These are phyloP conservation scores for Acorus gramineus DNA, from an alignment of 106 monocot species.

Conservation along the genomic window DNA sequence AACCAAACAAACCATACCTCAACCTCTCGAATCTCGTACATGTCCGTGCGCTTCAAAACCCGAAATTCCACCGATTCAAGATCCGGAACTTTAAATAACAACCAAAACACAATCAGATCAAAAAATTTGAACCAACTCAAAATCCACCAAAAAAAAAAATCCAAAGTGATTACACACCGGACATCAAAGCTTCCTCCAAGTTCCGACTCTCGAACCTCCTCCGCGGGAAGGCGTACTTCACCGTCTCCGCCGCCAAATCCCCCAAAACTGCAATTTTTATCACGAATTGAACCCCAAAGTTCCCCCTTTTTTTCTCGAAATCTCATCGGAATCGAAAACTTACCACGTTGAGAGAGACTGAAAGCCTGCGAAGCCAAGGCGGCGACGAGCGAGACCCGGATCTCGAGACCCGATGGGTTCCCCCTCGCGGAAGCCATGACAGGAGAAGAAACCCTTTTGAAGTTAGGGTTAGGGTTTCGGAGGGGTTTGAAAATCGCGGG, in stretches of 20 bases:
- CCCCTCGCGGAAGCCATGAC: neutral
- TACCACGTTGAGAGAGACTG: constrained; percentile 43
- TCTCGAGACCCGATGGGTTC: constrained; percentile 32
- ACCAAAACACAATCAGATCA: neutral
- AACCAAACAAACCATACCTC: constrained; percentile 29
- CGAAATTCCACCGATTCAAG: constrained; percentile 53
- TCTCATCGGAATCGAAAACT: neutral
- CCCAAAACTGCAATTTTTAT: constrained; percentile 27
- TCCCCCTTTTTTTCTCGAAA: neutral
- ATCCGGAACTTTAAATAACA: constrained; percentile 41
- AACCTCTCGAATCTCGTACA: constrained; percentile 78
- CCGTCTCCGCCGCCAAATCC: constrained; percentile 34
- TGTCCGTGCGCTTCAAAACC: constrained; percentile 39
- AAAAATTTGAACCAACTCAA: neutral
- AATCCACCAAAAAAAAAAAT: neutral
- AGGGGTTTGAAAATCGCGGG: neutral
- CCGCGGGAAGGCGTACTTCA: constrained; percentile 48
- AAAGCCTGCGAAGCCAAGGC: constrained; percentile 51
- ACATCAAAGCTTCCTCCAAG: constrained; percentile 72
- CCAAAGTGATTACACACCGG: constrained; percentile 20
- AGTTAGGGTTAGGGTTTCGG: neutral
- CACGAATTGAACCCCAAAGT: neutral
- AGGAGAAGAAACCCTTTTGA: neutral
- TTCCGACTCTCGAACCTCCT: constrained; percentile 36
- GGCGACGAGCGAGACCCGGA: constrained; percentile 56